These are phyloP conservation scores for Candida tetrigidarum DNA, from an alignment of 1,139 yeast species.

Conservation along the genomic window DNA sequence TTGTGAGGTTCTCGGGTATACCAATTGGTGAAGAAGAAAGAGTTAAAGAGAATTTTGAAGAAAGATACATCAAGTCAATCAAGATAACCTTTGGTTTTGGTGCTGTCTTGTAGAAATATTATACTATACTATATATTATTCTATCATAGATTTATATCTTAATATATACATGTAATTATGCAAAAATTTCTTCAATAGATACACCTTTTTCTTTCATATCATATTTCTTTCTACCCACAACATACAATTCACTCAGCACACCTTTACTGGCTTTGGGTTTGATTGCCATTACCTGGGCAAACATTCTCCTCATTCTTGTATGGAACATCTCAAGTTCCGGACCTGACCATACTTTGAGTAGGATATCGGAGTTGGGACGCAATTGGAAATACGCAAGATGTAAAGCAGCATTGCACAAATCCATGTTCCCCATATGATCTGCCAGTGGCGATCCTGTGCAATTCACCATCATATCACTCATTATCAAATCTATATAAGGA, in stretches of 20 bases:
- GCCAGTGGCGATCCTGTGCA: conserved; percentile 46
- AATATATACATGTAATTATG: conserved; percentile 4
- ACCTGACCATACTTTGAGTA: conserved; percentile 49
- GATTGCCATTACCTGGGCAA: conserved; percentile 34
- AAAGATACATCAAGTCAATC: conserved; percentile 84
- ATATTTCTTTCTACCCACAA: conserved; percentile 31
- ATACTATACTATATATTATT: too few species aligned
- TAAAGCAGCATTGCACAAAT: conserved; percentile 44
- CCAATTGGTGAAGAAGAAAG: conserved; percentile 98
- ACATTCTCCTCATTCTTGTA: conserved; percentile 29
- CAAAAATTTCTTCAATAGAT: conserved; percentile 6
- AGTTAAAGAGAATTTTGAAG: conserved; percentile 83
- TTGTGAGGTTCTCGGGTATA: conserved; percentile 83
- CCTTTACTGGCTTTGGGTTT: conserved; percentile 44
- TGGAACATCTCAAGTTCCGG: conserved; percentile 37
- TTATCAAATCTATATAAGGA: conserved; percentile 31
- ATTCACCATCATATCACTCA: conserved; percentile 56
- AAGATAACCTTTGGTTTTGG: conserved; percentile 94
- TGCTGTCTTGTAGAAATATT: conserved; percentile 58
- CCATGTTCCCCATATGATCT: conserved; percentile 52
- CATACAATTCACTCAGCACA: conserved; percentile 46
- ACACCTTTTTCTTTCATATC: conserved; percentile 8
- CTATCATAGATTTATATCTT: too few species aligned
- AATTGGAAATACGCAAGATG: conserved; percentile 33
- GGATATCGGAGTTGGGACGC: conserved; percentile 36